Base-by-base conservation (phyloP, 2,329 filamentous ascomycete species). In the Thielaviopsis euricoi region DNA sequence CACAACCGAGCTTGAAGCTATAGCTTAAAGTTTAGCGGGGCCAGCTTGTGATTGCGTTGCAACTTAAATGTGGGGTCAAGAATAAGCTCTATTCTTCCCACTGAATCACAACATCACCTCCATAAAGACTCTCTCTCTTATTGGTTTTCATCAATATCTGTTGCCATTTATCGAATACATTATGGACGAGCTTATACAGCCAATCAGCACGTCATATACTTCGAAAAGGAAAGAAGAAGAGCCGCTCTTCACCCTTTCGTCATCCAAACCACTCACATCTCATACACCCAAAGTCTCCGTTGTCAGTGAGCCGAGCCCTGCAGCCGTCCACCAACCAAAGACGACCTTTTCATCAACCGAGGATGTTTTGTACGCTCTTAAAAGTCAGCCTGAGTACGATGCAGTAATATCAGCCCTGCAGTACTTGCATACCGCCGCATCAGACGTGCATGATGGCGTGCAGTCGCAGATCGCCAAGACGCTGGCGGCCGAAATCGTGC, bases 401-500 rank as follows among this genome's bases (percentile, higher is more conserved):
- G 71, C 73, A 2, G 70, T 89, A 1, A 68, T 75, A 6, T 69
- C 71, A 0, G 71, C 76, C 5, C 68, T 89, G 46, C 67, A 67
- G 13, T 83, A 77, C 62, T 70, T 88, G 13, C 50, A 57, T 21
- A 23, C n/a, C 13, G 37, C 33, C 5, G 17, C 25, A 22, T 6
- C 22, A 21, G 19, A 23, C 26, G 21, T 56, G 15, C 43, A 56
- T 26, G 46, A 54, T 25, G 43, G 51, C 9, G 13, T 55, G 17
- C 49, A 17, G 15, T 56, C 56, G 0, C 86, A 89, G 64, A 80
- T 96, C 33, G 74, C 91, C 56, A 83, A 89, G 65, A 72, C 80
- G 2, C 71, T 98, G 40, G 81, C 94, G 60, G 83, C 79, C 17
- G 80, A 83, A 33, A 89, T 86, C 25, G 73, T 89, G 7, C 86